Evolutionary conservation across 257 asterid species (phyloP).

Genomic region (Solanum pinnatisectum): DNA sequence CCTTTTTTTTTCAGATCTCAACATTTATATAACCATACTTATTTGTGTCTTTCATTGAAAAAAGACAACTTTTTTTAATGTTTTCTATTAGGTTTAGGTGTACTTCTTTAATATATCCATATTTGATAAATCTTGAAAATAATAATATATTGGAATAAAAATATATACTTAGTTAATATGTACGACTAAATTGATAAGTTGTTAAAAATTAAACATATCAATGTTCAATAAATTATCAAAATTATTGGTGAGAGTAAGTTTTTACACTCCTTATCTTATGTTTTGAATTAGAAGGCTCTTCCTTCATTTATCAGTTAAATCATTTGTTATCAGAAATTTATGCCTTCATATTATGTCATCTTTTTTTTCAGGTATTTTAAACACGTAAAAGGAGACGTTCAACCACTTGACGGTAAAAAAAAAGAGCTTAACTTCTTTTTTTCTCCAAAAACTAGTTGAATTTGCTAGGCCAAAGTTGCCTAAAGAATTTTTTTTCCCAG

Average conservation of each 20-base stretch:
- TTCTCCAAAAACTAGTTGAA: neutral
- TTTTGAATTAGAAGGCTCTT: neutral
- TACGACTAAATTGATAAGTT: neutral
- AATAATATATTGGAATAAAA: neutral
- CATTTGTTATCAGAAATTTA: neutral
- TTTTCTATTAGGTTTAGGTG: neutral
- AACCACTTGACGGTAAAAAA: too few relatives aligned
- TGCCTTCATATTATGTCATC: neutral
- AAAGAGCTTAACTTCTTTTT: neutral
- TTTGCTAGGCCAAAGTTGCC: neutral
- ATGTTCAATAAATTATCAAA: neutral
- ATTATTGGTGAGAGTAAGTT: neutral
- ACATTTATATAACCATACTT: neutral
- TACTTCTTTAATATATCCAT: neutral
- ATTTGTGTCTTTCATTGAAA: neutral
- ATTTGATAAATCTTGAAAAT: neutral
- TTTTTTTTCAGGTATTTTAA: neutral
- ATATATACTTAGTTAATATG: neutral
- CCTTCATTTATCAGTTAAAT: neutral
- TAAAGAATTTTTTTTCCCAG: neutral
- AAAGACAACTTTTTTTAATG: neutral
- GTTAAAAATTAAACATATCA: neutral
- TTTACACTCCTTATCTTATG: neutral
- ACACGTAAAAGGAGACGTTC: too few relatives aligned
- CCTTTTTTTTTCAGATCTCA: neutral